phyloP scores from a whole-genome alignment of 1,284 basidiomycete genomes.

The Ustanciosporium gigantosporum region DNA sequence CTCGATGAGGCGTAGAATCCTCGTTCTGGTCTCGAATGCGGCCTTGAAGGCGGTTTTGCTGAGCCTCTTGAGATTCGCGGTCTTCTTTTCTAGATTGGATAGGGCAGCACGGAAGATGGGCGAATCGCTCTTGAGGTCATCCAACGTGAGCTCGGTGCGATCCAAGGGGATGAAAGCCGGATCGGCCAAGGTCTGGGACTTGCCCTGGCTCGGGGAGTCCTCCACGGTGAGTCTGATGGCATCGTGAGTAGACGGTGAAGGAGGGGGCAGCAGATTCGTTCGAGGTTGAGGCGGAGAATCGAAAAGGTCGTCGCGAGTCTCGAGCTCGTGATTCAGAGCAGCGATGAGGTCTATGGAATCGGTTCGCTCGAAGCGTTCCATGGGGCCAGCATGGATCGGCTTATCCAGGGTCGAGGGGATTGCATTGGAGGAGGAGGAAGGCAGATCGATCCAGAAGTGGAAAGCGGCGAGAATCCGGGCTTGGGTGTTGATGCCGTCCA shows the following conservation, averaged over 20 bases:
- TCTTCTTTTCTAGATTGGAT: slow-evolving; percentile 42
- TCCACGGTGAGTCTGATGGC: no score
- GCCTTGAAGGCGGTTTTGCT: slow-evolving; percentile 34
- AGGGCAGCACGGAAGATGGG: slow-evolving; percentile 50
- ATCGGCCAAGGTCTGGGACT: no score
- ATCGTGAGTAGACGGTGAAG: neutral
- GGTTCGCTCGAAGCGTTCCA: neutral
- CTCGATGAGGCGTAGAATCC: slow-evolving; percentile 17
- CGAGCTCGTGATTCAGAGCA: slow-evolving; percentile 12
- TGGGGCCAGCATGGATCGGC: neutral
- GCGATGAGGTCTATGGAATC: slow-evolving; percentile 28
- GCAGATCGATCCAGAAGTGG: slow-evolving; percentile 21
- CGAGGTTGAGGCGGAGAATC: neutral
- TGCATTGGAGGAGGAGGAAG: no score
- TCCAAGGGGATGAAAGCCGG: slow-evolving; percentile 11
- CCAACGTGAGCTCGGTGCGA: slow-evolving; percentile 42
- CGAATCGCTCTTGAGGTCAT: slow-evolving; percentile 37
- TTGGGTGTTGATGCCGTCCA: slow-evolving; percentile 3
- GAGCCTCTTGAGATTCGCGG: slow-evolving; percentile 31
- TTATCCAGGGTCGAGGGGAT: no score
- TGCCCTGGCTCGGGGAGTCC: neutral
- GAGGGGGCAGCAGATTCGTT: neutral
- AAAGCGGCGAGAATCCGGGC: slow-evolving; percentile 21
- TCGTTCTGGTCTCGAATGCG: slow-evolving; percentile 15
- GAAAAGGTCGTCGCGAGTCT: slow-evolving; percentile 1